Percentiles rank a stretch among this genome's conserved stretches.
phyloP scores from a whole-genome alignment of 306 rosid species.

The Begonia loranthoides region DNA sequence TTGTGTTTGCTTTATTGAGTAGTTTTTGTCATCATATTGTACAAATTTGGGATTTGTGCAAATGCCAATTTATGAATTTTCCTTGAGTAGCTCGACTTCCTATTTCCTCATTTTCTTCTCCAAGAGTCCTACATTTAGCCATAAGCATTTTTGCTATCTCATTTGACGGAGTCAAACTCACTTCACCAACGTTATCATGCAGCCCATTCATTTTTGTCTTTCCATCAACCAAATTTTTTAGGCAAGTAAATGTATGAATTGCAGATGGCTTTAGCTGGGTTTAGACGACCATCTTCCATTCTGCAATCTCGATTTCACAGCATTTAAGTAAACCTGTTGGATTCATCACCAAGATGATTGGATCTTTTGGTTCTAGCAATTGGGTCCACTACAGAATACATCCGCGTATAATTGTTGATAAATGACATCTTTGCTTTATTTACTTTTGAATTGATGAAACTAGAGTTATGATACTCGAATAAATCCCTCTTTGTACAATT shows the following conservation, averaged over 20 bases:
- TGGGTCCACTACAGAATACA: too few species aligned
- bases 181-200: constrained; percentile 73
- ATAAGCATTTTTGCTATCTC: constrained; percentile 88
- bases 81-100: too few species aligned
- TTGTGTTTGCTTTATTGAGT: too few species aligned
- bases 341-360: constrained; percentile 22
- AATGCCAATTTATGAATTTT: constrained; percentile 72
- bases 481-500: too few species aligned
- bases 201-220: constrained; percentile 77
- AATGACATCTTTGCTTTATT: constrained; percentile 23
- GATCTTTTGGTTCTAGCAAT: constrained; percentile 22
- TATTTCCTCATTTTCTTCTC: constrained; percentile 97
- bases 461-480: too few species aligned
- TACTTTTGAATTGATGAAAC: too few species aligned
- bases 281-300: too few species aligned
- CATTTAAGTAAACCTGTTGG: constrained; percentile 10
- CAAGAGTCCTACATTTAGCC: constrained; percentile 91
- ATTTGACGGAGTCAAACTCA: constrained; percentile 73
- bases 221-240: constrained; percentile 85
- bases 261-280: too few species aligned
- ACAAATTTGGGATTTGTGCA: constrained; percentile 76
- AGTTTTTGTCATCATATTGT: too few species aligned
- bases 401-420: too few species aligned
- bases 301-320: constrained; percentile 21
- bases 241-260: too few species aligned